A percentile compares a stretch with the other conserved stretches of the same genome.
Evolutionary conservation across 2,329 filamentous ascomycete genomes (phyloP).

Genomic region (Penicillium olsonii): DNA sequence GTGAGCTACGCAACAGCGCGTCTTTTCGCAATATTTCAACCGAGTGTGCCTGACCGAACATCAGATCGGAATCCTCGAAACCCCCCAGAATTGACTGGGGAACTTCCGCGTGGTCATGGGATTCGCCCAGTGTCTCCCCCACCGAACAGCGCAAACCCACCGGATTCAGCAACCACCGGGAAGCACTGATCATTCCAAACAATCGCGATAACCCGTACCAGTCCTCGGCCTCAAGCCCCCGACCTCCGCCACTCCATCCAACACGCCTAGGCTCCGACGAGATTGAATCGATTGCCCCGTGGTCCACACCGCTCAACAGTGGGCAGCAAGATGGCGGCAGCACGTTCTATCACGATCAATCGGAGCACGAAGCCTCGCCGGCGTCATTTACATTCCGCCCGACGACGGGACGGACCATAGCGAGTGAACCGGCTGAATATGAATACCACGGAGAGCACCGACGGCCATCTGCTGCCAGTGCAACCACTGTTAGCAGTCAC

Average conservation of each 20-base stretch:
- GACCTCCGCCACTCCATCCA: conserved; percentile 24
- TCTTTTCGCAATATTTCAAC: background rate
- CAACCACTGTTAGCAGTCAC: conserved; percentile 81
- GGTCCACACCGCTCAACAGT: conserved; percentile 30
- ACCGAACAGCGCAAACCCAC: conserved; percentile 39
- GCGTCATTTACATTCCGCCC: conserved; percentile 70
- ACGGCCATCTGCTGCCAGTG: conserved; percentile 83
- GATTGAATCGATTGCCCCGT: conserved; percentile 33
- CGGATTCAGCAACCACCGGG: conserved; percentile 37
- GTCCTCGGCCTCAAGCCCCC: conserved; percentile 22
- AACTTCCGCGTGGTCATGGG: conserved; percentile 36
- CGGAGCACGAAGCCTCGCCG: conserved; percentile 52
- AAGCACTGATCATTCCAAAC: conserved; percentile 34
- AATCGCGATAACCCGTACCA: conserved; percentile 30
- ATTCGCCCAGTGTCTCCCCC: conserved; percentile 40
- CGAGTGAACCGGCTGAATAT: conserved; percentile 63
- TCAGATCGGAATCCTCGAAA: conserved; percentile 28
- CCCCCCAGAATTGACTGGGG: conserved; percentile 29
- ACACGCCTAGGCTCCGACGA: conserved; percentile 21
- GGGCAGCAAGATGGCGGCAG: conserved; percentile 31
- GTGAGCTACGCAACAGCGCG: background rate
- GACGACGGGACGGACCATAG: conserved; percentile 53
- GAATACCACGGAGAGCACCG: conserved; percentile 70
- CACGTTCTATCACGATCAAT: conserved; percentile 42
- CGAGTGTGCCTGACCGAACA: background rate